Base-by-base conservation (phyloP, 108 stramenopile species). In the Nitzschia inconspicua region DNA sequence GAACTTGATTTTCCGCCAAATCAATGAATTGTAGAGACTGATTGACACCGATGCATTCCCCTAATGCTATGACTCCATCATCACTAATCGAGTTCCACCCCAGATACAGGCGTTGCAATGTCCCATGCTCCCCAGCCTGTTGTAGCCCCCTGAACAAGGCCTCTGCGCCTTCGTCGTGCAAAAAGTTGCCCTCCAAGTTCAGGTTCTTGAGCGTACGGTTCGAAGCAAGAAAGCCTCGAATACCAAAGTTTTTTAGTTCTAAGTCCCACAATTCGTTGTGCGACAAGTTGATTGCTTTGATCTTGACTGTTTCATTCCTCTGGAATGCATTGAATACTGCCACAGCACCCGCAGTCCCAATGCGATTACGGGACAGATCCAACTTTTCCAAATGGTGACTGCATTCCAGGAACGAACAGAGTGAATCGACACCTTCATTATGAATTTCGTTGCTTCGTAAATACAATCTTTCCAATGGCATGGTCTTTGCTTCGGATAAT, bases 401-500 rank as follows among this genome's bases (percentile, higher is more conserved):
- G 16, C n/a, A 9, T 47, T 73, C 56, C 0, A 78, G 58, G 37
- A 53, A 73, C 3, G 30, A 34, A n/a, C 58, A 56, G 14, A 78
- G 30, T 7, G 50, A 46, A 23, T 65, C 31, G 8, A 60, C 26
- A 2, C 72, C 77, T 1, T 57, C 40, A 47, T 73, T 49, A 10
- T 72, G 63, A 44, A 78, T 68, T 5, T 69, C 27, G 44, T 74
- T 74, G 26, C 48, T 46, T 34, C 37, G 13, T 14, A 75, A 57
- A 39, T 63, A 50, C 5, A 75, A 48, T 24, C 46, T 51, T 9
- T 28, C 19, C 2, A 63, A 23, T 16, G 54, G 53, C n/a, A 75
- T 56, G 28, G 46, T 27, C 1, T 16, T 20, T 13, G 57, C 48
- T 23, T 28, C 23, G 10, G 35, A 34, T 44, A 69, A 47, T 24